Base-by-base conservation (phyloP, 257 asterid species). In the Forsythia viridissima region DNA sequence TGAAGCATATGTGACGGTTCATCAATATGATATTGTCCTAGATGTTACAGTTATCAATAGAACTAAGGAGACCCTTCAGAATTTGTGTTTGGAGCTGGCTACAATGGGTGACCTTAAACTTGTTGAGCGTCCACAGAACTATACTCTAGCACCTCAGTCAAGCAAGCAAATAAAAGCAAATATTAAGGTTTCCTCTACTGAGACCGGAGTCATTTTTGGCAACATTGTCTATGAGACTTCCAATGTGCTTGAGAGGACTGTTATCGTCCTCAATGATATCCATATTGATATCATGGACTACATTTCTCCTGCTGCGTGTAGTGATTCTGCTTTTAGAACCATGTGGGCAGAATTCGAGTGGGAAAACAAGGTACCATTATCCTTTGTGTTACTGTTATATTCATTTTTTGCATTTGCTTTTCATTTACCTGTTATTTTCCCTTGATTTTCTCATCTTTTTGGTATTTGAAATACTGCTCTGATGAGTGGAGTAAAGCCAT, bases 291-390 rank as follows among this genome's bases (percentile, higher is more conserved):
- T 94, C 84, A 94, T 94, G 98, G 98, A 94, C 85, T 94, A 94
- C 77, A 94, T 94, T 85, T 94, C 98, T 78, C 98, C 98, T 36
- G 98, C 98, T 59, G 91, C 83, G 65, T 94, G 98, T 76, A 91
- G 93, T 51, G 98, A 92, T 86, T 87, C 97, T 87, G 97, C 97
- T 44, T 94, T 94, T 86, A 90, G 97, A 81, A 85, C 97, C 77
- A 94, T 92, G 98, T 94, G 98, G 98, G 97, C 97, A 80, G 98
- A 94, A 85, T 94, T 94, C 87, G 98, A 94, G 84, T 94, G 98
- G 98, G 98, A 94, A 83, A 94, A 94, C 85, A 94, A 94, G 98
- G 98, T 94, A 91, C 30, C 51, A 41, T 71, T 41, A 73, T 81
- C 70, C 73, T 84, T 72, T 69, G 20, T 57, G 34, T 21, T 46